Base-by-base conservation (phyloP, 2,329 filamentous ascomycete genomes). In the Pseudopithomyces chartarum region DNA sequence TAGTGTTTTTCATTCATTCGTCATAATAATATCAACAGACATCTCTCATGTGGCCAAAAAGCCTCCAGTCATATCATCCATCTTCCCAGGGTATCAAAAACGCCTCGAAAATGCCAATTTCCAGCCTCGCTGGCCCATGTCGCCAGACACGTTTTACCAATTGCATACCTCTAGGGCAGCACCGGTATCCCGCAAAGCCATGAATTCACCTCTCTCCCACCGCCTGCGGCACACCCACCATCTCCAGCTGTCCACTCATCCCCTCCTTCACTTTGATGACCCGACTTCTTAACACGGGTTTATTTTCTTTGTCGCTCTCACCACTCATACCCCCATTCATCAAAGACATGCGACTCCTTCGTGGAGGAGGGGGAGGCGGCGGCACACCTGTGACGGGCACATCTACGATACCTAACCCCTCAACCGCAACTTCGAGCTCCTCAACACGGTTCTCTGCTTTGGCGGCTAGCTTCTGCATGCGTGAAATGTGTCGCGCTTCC, bases 361-460 rank as follows among this genome's bases (percentile, higher is more conserved):
- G 49, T 32, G 40, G 29, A 17, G 26, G 52, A 6, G 55, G 43
- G 13, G 54, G 61, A 2, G 58, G 52, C 19, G 52, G 68, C 62
- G 20, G 68, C 59, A 11, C 65, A 65, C 3, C 38, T 10, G 8
- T 17, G 4, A 40, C n/a, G 10, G 38, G 65, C 65, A 39, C 46
- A 36, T 73, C 71, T 1, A 68, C 61, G 17, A 73, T 73, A 6
- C 71, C 71, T 2, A 75, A 53, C 1, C 71, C 68, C 34, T 68
- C 70, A 0, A 74, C 67, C 7, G 61, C 60, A 3, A 63, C 51
- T n/a, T 68, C 68, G 1, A 73, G 54, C 1, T 70, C 66, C 0
- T 65, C 60, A 1, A 73, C 52, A 22, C 58, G 46, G n/a, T 48
- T 43, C 15, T 60, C 47, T n/a, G 58, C 42, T 5, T 50, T 52